These are phyloP conservation scores for Fusarium sp. DNA, from an alignment of 2,329 filamentous ascomycete genomes.

Conservation along the genomic window DNA sequence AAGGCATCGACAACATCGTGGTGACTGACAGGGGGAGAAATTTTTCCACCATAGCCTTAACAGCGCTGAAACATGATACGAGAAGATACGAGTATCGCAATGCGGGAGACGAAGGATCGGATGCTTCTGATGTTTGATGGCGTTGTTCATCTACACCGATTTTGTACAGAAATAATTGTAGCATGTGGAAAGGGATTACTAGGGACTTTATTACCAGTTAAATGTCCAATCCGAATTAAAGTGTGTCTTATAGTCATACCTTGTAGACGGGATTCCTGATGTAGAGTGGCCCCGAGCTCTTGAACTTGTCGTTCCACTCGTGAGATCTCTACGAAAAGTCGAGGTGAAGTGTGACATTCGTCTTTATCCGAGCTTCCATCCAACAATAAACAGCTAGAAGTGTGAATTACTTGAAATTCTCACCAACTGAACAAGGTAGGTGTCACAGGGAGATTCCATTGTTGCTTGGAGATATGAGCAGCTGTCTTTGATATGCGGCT, in stretches of 20 bases:
- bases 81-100: too few species aligned
- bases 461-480: too few species aligned
- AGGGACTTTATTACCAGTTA: not conserved
- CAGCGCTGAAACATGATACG: too few species aligned
- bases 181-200: constrained; percentile 6
- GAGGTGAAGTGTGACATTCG: not conserved
- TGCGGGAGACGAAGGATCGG: not conserved
- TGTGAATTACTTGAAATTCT: constrained; percentile 5
- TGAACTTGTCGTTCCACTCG: constrained; percentile 19
- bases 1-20: too few species aligned
- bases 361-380: not conserved
- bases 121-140: not conserved
- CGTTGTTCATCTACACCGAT: constrained; percentile 19
- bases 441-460: not conserved
- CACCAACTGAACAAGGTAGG: constrained; percentile 4
- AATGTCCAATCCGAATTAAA: not conserved
- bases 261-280: not conserved
- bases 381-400: not conserved
- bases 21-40: too few species aligned
- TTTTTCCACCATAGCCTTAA: too few species aligned
- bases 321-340: not conserved
- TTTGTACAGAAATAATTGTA: constrained; percentile 18
- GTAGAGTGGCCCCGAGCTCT: not conserved
- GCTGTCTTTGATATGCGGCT: too few species aligned
- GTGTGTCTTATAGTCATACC: not conserved